Evolutionary conservation across 352 stramenopile species (phyloP), one percentile per base, ranked within the genome.

Genomic region (Phytopythium delawarense): DNA sequence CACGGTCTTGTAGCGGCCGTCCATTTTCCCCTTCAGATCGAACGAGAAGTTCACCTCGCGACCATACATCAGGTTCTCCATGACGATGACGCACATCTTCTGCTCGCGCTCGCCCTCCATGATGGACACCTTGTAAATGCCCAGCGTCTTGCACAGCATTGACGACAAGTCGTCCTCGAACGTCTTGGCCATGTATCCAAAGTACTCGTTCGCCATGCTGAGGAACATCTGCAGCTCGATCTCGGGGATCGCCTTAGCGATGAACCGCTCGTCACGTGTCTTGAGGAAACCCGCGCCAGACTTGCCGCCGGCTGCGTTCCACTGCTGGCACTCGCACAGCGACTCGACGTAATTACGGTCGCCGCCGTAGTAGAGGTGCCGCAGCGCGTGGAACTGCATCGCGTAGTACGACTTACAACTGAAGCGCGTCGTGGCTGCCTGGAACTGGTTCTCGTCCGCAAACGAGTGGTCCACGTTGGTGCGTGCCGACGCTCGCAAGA

Each of bases 151-250:
- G 52, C 83, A 92, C 23, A 96, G 71, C 87, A 96, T 96, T 1
- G 84, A 94, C 13, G 84, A 92, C 49, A 93, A 35, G 51, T 92
- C 87, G 61, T 94, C 81, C 55, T 96, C 83, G 37, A 96, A 92
- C 8, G 84, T 91, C 61, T 92, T 94, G 2, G 85, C 87, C 81
- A 96, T 91, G 70, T 96, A 94, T 57, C 79, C 78, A 59, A 96
- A 96, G 62, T 96, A 96, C 58, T 93, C 87, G 67, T 91, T 92
- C 50, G 85, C 85, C 84, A 94, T 92, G 51, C 85, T 94, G 61
- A 96, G 63, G 57, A 96, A 96, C 87, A 96, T 94, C 52, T 94
- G 84, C 18, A 96, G 62, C 52, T 96, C 84, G 32, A 92, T 94
- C 56, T 91, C 78, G 1, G 87, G 85, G 51, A 96, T 94, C 1